Conservation (phyloP, 805 yeast species). For the Starmerella geochares region DNA sequence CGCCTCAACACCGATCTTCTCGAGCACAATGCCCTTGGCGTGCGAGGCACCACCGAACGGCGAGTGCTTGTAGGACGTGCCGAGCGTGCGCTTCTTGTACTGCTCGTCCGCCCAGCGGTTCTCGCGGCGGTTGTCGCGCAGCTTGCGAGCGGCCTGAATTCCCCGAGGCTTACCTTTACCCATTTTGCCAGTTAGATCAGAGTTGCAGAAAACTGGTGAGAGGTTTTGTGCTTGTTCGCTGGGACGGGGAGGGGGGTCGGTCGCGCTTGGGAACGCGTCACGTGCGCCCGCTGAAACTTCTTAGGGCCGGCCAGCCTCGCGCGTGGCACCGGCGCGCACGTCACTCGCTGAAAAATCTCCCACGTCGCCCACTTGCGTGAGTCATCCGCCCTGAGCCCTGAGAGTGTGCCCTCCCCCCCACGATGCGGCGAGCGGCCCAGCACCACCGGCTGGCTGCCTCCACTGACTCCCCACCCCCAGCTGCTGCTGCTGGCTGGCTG, state of each 20-base stretch:
- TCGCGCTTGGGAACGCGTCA: neutral
- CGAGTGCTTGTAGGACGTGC: constrained; percentile 99
- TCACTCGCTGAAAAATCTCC: neutral
- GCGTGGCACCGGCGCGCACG: neutral
- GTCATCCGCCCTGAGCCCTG: constrained; percentile 4
- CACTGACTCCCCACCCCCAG: neutral
- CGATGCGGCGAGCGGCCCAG: too few species aligned
- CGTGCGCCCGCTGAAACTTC: neutral
- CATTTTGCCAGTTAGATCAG: constrained; percentile 40
- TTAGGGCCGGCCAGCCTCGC: neutral
- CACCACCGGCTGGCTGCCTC: too few species aligned
- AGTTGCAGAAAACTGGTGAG: constrained; percentile 5
- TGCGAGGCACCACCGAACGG: constrained; percentile 99
- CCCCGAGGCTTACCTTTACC: constrained; percentile 98
- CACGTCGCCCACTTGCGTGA: neutral
- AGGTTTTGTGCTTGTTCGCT: constrained; percentile 1
- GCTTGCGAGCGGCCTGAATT: constrained; percentile 99
- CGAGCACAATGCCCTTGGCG: constrained; percentile 99
- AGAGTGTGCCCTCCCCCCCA: too few species aligned
- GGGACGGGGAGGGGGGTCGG: neutral
- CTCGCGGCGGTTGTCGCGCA: constrained; percentile 99
- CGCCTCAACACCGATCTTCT: constrained; percentile 99
- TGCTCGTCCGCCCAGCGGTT: constrained; percentile 99
- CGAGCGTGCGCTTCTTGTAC: constrained; percentile 97
- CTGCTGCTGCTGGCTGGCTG: neutral